phyloP scores from a whole-genome alignment of 352 stramenopile genomes.

The Pseudoperonospora humuli region DNA sequence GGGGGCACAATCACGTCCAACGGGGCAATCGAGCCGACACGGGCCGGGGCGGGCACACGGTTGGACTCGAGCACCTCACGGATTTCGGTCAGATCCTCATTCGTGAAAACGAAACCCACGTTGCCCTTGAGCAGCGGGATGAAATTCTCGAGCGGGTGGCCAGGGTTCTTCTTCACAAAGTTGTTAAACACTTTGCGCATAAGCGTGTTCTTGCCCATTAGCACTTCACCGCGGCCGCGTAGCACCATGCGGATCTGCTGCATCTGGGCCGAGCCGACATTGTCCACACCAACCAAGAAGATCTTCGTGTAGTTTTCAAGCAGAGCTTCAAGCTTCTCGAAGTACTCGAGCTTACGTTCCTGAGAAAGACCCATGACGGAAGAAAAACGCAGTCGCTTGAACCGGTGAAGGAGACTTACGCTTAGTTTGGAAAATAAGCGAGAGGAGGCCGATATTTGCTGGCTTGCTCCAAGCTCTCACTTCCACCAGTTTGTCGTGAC shows the following conservation, averaged over 20 bases:
- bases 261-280: conserved; percentile 99
- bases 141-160: conserved; percentile 88
- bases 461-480: conserved; percentile 20
- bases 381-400: conserved; percentile 81
- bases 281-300: conserved; percentile 98
- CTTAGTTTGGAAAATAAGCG: conserved; percentile 48
- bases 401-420: conserved; percentile 82
- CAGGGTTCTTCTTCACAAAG: conserved; percentile 96
- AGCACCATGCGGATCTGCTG: conserved; percentile 96
- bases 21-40: conserved; percentile 93
- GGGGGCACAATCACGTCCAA: conserved; percentile 95
- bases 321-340: conserved; percentile 92
- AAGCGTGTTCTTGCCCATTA: conserved; percentile 99
- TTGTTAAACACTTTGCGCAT: conserved; percentile 98
- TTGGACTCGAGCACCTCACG: conserved; percentile 84
- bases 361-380: conserved; percentile 90
- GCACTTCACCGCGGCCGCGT: conserved; percentile 91
- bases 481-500: conserved; percentile 28
- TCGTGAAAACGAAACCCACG: conserved; percentile 99
- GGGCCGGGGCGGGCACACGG: conserved; percentile 93
- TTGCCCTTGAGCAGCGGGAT: conserved; percentile 92
- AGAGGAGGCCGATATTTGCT: no score
- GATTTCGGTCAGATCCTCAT: conserved; percentile 92
- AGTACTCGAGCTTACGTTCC: conserved; percentile 98
- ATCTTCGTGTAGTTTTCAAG: conserved; percentile 96